Conservation (phyloP, 169 alveolate genomes). For the Cardiosporidium cionae region DNA sequence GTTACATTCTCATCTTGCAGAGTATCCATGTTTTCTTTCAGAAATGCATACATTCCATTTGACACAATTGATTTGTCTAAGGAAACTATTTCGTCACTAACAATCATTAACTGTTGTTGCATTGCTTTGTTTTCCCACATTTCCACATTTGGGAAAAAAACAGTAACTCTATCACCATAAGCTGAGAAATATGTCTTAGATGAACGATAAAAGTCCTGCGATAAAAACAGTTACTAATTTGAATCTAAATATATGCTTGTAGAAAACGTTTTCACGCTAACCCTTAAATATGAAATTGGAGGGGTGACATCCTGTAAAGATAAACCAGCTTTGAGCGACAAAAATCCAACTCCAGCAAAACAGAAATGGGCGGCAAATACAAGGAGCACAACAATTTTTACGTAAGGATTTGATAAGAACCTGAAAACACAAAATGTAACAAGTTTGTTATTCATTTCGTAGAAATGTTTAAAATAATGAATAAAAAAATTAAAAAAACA, state of each 20-base stretch:
- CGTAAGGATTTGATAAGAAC: no score
- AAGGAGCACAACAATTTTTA: no score
- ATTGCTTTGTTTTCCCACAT: slow-evolving; percentile 33
- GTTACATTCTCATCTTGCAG: slow-evolving; percentile 32
- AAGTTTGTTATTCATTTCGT: no score
- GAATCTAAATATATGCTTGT: no score
- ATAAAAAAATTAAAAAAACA: no score
- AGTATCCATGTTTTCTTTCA: slow-evolving; percentile 21
- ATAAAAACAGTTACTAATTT: background rate
- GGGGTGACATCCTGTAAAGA: background rate
- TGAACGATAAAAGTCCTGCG: background rate
- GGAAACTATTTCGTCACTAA: slow-evolving; percentile 11
- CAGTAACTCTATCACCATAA: slow-evolving; percentile 23
- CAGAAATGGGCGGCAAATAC: no score
- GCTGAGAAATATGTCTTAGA: slow-evolving; percentile 18
- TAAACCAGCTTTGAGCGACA: background rate
- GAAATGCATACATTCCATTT: slow-evolving; percentile 29
- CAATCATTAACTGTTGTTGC: slow-evolving; percentile 32
- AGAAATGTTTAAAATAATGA: no score
- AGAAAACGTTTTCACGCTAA: background rate
- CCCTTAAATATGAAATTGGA: background rate
- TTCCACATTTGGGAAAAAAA: background rate
- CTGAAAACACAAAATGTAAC: no score
- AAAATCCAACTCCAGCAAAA: background rate
- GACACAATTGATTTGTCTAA: slow-evolving; percentile 2